These are phyloP conservation scores for Paecilomyces sp. DNA, from an alignment of 2,329 filamentous ascomycete species.

Conservation along the genomic window DNA sequence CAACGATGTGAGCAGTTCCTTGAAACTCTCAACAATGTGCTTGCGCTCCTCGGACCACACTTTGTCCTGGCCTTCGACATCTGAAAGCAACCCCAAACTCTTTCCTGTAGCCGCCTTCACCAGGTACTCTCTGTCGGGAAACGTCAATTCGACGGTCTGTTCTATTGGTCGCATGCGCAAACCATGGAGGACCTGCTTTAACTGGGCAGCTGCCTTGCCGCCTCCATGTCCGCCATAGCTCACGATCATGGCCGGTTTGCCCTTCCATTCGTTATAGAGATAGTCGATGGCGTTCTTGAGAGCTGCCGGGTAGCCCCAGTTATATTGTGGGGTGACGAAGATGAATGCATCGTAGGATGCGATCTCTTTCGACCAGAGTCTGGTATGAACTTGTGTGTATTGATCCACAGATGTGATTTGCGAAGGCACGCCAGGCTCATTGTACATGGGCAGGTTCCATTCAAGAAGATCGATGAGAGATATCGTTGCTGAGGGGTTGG, in stretches of 20 bases:
- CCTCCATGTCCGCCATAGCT: constrained; percentile 46
- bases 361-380: constrained; percentile 31
- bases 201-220: constrained; percentile 27
- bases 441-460: constrained; percentile 29
- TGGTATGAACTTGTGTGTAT: constrained; percentile 30
- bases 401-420: constrained; percentile 19
- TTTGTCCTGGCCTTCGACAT: not conserved
- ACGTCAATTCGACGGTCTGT: not conserved
- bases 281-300: constrained; percentile 60
- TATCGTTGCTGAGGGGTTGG: not conserved
- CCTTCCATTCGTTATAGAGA: constrained; percentile 51
- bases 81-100: not conserved
- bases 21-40: not conserved
- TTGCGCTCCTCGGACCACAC: not conserved
- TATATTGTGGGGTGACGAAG: constrained; percentile 45
- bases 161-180: constrained; percentile 25
- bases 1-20: not conserved
- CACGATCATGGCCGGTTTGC: constrained; percentile 48
- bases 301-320: constrained; percentile 47
- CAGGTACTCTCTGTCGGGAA: not conserved
- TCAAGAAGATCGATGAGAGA: constrained; percentile 21
- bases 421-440: constrained; percentile 33
- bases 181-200: constrained; percentile 26
- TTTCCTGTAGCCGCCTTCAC: not conserved
- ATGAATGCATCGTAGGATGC: constrained; percentile 29